Evolutionary conservation across 305 asterid species (phyloP), one percentile per base, ranked within the genome.

Genomic region (Fraxinus platypoda): DNA sequence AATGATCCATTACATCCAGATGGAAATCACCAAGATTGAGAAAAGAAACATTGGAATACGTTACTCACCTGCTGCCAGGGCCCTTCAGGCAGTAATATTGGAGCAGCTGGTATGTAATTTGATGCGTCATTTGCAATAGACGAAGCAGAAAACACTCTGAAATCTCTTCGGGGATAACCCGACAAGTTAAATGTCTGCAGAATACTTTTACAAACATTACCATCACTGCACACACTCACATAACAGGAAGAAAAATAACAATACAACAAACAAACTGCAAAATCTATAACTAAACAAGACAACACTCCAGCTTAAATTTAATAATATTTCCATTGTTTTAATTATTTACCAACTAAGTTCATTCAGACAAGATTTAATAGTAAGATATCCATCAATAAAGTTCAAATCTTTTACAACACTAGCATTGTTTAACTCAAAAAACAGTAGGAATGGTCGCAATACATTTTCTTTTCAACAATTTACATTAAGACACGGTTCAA

Each of bases 21-120:
- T 31, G 43, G 25, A 72, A 72, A 54, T 33, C 76, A 28, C 34
- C 31, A 7, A 26, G 34, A 26, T 66, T 26, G 28, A 66, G 21
- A 54, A 6, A 17, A 52, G n/a, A 52, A 11, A 12, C 1, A 23
- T 23, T 62, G 13, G 37, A 13, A 66, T 26, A 4, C 28, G 74
- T n/a, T 74, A 54, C 81, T 72, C 81, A 93, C 99, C 97, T 92
- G 95, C 80, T 90, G 79, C 97, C 98, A 96, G 79, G 94, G 94
- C 54, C 98, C 99, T 89, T 94, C 90, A 0, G 98, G 99, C 83
- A 94, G 85, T 66, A 91, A 85, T 35, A 94, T 93, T 0, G 98
- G 99, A 84, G 99, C 98, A 77, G 97, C 97, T 15, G 98, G 94
- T 54, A 94, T 93, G 91, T 88, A 88, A 73, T 78, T 86, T 17